Percentiles rank a stretch among this genome's conserved stretches.
These are phyloP conservation scores for Suillus occidentalis DNA, from an alignment of 768 basidiomycete species.

Conservation along the genomic window DNA sequence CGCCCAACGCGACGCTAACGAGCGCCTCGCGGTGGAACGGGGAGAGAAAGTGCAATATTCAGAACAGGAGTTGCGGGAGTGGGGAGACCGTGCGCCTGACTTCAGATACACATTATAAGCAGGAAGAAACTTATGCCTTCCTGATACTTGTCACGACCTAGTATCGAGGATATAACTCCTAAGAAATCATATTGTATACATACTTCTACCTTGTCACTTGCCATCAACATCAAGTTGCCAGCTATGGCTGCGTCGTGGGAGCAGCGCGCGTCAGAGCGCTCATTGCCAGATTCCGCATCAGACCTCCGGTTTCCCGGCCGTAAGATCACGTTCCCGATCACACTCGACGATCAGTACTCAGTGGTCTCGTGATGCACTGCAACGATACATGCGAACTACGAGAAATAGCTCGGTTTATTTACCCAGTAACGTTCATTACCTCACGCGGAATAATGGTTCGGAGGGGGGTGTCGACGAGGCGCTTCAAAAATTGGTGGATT, in stretches of 20 bases:
- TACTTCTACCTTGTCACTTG: too few species aligned
- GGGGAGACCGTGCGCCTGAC: conserved; percentile 65
- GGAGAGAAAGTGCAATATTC: conserved; percentile 21
- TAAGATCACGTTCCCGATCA: conserved; percentile 59
- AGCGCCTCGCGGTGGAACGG: conserved; percentile 13
- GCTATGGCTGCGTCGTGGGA: too few species aligned
- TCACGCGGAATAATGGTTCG: conserved; percentile 63
- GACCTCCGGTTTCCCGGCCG: conserved; percentile 50
- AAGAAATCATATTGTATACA: not conserved
- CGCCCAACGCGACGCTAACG: conserved; percentile 41
- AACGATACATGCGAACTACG: conserved; percentile 55
- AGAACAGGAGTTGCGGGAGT: conserved; percentile 23
- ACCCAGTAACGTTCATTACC: conserved; percentile 67
- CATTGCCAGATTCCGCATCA: conserved; percentile 40
- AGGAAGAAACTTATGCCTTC: conserved; percentile 15
- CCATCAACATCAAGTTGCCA: too few species aligned
- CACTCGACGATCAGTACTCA: conserved; percentile 60
- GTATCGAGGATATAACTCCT: not conserved
- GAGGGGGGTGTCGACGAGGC: conserved; percentile 42
- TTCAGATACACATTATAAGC: conserved; percentile 54
- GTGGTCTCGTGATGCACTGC: conserved; percentile 55
- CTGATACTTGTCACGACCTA: not conserved
- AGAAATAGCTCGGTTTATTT: conserved; percentile 63
- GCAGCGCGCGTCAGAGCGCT: too few species aligned
- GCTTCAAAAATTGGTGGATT: conserved; percentile 44